Evolutionary conservation across 2,329 filamentous ascomycete genomes (phyloP).

Genomic region (Aciculosporium take): DNA sequence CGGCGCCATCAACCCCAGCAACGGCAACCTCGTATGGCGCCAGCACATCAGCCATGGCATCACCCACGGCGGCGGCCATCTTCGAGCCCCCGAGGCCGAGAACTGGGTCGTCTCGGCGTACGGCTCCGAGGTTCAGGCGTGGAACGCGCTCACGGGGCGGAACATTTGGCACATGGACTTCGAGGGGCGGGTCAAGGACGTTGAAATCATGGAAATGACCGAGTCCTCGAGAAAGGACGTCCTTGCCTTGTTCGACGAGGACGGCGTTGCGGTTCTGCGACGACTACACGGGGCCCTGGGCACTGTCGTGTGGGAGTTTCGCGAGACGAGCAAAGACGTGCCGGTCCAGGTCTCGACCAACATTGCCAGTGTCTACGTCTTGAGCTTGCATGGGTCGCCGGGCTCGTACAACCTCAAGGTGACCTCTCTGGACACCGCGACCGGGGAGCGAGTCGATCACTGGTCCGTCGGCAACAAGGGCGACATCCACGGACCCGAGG

Average conservation of each 20-base stretch:
- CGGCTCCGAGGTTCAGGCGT: constrained; percentile 57
- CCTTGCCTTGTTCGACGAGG: constrained; percentile 51
- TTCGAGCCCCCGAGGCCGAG: constrained; percentile 67
- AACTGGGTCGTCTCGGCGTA: constrained; percentile 62
- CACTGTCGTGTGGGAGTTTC: constrained; percentile 63
- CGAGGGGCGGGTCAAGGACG: constrained; percentile 43
- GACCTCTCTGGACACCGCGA: constrained; percentile 55
- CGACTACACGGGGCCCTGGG: constrained; percentile 62
- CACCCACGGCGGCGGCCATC: constrained; percentile 32
- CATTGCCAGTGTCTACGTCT: constrained; percentile 57
- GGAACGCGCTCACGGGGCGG: constrained; percentile 72
- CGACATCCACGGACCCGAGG: constrained; percentile 49
- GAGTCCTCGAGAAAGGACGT: constrained; percentile 54
- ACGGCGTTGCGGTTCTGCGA: constrained; percentile 44
- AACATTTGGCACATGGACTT: constrained; percentile 60
- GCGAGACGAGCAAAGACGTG: constrained; percentile 51
- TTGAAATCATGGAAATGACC: constrained; percentile 64
- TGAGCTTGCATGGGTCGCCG: constrained; percentile 56
- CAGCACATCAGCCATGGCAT: constrained; percentile 49
- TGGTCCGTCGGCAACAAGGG: constrained; percentile 58
- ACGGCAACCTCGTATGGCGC: constrained; percentile 74
- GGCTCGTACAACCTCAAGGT: constrained; percentile 67
- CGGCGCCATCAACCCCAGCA: constrained; percentile 79
- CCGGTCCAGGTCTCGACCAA: constrained; percentile 65
- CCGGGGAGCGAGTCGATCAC: constrained; percentile 58